phyloP scores from a whole-genome alignment of 73 alveolate species.

The Paramecium sonneborni region DNA sequence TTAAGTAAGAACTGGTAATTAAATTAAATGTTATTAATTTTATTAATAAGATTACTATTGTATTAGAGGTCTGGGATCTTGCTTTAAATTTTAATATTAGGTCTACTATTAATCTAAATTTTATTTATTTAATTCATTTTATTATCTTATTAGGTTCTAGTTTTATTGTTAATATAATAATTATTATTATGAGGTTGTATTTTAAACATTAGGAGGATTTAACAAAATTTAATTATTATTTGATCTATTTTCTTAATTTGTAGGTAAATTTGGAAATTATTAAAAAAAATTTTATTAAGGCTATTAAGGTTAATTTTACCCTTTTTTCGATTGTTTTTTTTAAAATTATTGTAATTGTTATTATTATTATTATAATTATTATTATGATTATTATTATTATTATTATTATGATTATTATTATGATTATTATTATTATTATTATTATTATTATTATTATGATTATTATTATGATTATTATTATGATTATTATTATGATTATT shows the following conservation, averaged over 20 bases:
- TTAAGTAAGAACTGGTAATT: neutral
- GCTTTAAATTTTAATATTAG: neutral
- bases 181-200: neutral
- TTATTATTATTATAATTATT: too few species aligned
- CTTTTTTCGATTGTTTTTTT: too few species aligned
- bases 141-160: neutral
- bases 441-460: too few species aligned
- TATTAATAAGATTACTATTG: neutral
- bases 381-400: too few species aligned
- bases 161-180: too few species aligned
- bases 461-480: too few species aligned
- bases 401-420: neutral
- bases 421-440: too few species aligned
- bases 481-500: too few species aligned
- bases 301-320: neutral
- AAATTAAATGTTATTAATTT: neutral
- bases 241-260: neutral
- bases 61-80: neutral
- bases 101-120: neutral
- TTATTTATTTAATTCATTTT: neutral
- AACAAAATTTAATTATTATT: too few species aligned
- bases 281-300: neutral
- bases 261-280: neutral
- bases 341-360: too few species aligned
- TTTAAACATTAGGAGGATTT: neutral